phyloP scores from a whole-genome alignment of 1,139 yeast genomes.

The Taiozyma onychis region DNA sequence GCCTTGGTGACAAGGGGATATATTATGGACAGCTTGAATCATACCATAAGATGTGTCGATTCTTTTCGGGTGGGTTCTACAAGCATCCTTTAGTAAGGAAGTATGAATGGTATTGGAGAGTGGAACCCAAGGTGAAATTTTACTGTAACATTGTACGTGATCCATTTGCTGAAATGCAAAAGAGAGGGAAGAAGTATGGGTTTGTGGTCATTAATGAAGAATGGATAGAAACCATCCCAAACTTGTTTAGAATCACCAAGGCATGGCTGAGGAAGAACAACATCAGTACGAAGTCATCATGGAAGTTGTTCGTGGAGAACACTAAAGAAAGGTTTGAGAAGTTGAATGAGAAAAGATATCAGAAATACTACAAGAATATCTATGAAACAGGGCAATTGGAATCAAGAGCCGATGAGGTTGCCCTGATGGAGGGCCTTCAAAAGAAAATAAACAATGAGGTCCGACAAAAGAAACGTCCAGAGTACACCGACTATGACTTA shows the following conservation, averaged over 20 bases:
- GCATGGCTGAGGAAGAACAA: conserved; percentile 47
- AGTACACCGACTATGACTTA: conserved; percentile 10
- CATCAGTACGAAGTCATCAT: conserved; percentile 48
- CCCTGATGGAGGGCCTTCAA: conserved; percentile 8
- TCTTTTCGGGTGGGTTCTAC: conserved; percentile 73
- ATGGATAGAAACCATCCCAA: conserved; percentile 73
- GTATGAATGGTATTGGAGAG: conserved; percentile 90
- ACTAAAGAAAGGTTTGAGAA: conserved; percentile 25
- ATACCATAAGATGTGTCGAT: conserved; percentile 68
- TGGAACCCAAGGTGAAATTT: conserved; percentile 86
- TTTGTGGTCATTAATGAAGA: conserved; percentile 75
- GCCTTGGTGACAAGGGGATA: conserved; percentile 76
- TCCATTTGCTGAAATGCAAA: conserved; percentile 79
- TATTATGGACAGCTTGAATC: conserved; percentile 77
- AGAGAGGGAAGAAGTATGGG: conserved; percentile 67
- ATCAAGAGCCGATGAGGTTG: conserved; percentile 12
- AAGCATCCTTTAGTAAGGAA: conserved; percentile 62
- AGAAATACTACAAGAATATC: conserved; percentile 25
- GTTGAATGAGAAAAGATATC: conserved; percentile 16
- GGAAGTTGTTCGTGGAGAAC: conserved; percentile 47
- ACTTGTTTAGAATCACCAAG: conserved; percentile 64
- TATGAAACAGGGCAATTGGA: conserved; percentile 12
- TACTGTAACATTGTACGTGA: conserved; percentile 89
- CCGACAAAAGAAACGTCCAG: conserved; percentile 3
- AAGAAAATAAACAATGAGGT: conserved; percentile 7